Evolutionary conservation across 1,284 basidiomycete species (phyloP), one percentile per base, ranked within the genome.

Genomic region (Trichosporon sp.): DNA sequence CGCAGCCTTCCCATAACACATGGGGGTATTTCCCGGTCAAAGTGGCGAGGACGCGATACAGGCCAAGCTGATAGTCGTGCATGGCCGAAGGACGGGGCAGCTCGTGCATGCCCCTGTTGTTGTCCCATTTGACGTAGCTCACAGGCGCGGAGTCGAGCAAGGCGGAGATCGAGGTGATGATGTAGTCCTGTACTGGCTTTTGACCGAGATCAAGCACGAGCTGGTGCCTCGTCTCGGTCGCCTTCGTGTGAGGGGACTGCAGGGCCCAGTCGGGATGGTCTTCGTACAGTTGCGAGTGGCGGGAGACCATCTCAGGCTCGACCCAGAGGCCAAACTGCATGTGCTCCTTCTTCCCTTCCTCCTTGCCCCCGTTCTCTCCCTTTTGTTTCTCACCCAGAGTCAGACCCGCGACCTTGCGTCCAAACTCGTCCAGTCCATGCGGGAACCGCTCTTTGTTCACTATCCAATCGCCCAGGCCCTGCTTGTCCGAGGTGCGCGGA

Each of bases 241-340:
- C 72, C 16, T 63, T 46, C 56, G 76, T 72, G 0, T 21, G 61
- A 8, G 68, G 73, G 1, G 77, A 70, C n/a, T 73, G 71, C 5
- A 80, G 68, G 3, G 74, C 79, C 80, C 78, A 81, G 48, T 79
- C 77, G 4, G 80, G 78, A 70, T 81, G 79, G 0, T 43, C 31
- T 46, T 79, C 77, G 69, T 77, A 80, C 51, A 81, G 70, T 40
- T 76, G 75, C 3, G 76, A 78, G 11, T 64, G 14, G 3, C 75
- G 76, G 66, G 78, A 79, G 73, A 80, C 78, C 80, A 81, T 81
- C 70, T 81, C 79, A 12, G 79, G 79, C 70, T 81, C 80, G 64
- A 81, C 75, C 80, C 79, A 81, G 61, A 81, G 69, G 21, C 79
- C 79, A 38, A 79, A 79, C 59, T 71, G 51, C 64, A 81, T 73